Percentiles rank a stretch among this genome's conserved stretches.
Evolutionary conservation across 257 asterid genomes (phyloP).

Genomic region (Rubia yunnanensis): DNA sequence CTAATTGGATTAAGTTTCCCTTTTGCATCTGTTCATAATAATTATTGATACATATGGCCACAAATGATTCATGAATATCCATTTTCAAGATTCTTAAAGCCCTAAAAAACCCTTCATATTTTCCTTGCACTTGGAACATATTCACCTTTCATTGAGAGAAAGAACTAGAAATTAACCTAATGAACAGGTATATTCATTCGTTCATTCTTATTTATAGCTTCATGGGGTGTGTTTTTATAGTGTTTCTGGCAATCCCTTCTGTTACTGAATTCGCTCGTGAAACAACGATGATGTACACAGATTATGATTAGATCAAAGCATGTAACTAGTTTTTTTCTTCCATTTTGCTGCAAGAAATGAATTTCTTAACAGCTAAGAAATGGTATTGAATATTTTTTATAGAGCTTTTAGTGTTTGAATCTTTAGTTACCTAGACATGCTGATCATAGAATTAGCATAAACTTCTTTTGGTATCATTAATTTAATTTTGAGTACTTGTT

Average conservation of each 20-base stretch:
- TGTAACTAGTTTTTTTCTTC: too few species aligned
- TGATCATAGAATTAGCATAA: not conserved
- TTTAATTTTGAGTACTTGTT: not conserved
- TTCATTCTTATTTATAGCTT: not conserved
- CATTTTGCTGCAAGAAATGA: not conserved
- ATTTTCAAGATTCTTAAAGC: constrained; percentile 13
- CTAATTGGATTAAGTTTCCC: constrained; percentile 21
- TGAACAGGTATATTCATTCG: not conserved
- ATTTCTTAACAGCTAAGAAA: not conserved
- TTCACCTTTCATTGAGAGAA: too few species aligned
- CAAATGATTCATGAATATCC: constrained; percentile 5
- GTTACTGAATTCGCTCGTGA: too few species aligned
- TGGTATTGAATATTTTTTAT: not conserved
- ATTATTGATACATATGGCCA: not conserved
- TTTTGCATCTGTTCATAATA: constrained; percentile 17
- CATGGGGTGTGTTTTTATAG: not conserved
- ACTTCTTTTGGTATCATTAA: not conserved
- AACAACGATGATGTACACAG: too few species aligned
- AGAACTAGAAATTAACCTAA: not conserved
- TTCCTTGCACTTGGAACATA: not conserved
- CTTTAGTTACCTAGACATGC: not conserved
- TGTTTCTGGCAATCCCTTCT: not conserved
- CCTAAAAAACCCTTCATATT: not conserved
- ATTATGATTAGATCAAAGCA: too few species aligned
- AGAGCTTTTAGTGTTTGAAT: not conserved